These are phyloP conservation scores for Capsella bursapastoris DNA, from an alignment of 345 rosid genomes.

Conservation along the genomic window DNA sequence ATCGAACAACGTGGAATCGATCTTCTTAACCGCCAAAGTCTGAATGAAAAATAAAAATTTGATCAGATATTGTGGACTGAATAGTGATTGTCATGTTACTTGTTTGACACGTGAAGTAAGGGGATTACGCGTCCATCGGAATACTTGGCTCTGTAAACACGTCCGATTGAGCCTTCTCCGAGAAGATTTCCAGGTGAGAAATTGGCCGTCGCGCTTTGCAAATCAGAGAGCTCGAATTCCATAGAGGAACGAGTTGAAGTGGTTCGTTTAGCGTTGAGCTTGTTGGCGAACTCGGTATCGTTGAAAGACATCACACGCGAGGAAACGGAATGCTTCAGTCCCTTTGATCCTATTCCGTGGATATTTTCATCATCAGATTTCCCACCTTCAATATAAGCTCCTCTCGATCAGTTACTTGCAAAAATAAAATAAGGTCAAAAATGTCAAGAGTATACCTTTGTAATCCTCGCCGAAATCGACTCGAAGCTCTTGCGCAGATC, in stretches of 20 bases:
- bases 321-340: conserved; percentile 52
- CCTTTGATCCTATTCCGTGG: conserved; percentile 57
- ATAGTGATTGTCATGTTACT: not conserved
- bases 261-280: conserved; percentile 62
- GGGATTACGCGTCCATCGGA: conserved; percentile 68
- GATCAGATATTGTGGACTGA: not conserved
- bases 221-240: conserved; percentile 64
- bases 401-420: conserved; percentile 13
- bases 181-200: conserved; percentile 70
- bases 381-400: conserved; percentile 51
- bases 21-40: conserved; percentile 87
- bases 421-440: conserved; percentile 3
- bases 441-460: conserved; percentile 46
- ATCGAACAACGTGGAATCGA: conserved; percentile 68
- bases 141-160: conserved; percentile 79
- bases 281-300: conserved; percentile 59
- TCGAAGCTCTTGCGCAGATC: conserved; percentile 52
- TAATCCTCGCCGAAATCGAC: conserved; percentile 46
- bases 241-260: conserved; percentile 50
- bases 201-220: conserved; percentile 68
- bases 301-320: conserved; percentile 53
- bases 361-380: conserved; percentile 48
- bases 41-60: conserved; percentile 35
- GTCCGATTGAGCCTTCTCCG: conserved; percentile 83
- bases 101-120: not conserved